These are phyloP conservation scores for Barnettozyma sucrosica DNA, from an alignment of 805 yeast species.

Conservation along the genomic window DNA sequence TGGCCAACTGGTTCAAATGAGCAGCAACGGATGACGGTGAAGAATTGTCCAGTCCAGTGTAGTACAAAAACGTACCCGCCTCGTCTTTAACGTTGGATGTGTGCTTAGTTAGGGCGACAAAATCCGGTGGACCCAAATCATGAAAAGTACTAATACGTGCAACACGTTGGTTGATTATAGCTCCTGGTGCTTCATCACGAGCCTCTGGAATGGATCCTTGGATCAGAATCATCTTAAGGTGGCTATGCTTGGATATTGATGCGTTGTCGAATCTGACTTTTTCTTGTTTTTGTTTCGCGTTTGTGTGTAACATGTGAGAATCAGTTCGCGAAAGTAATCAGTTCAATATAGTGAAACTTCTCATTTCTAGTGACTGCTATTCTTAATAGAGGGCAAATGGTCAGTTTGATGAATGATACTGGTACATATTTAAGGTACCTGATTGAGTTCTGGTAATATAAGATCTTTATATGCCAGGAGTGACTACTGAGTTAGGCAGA, in stretches of 20 bases:
- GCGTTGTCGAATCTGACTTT: neutral
- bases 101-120: slow-evolving; percentile 45
- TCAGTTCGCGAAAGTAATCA: too few species aligned
- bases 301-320: neutral
- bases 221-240: slow-evolving; percentile 25
- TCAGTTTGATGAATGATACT: too few species aligned
- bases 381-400: too few species aligned
- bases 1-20: slow-evolving; percentile 61
- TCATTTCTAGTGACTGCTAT: too few species aligned
- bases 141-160: slow-evolving; percentile 49
- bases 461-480: too few species aligned
- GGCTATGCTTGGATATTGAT: neutral
- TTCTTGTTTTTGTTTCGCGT: neutral
- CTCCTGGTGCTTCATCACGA: slow-evolving; percentile 51
- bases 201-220: slow-evolving; percentile 67
- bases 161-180: slow-evolving; percentile 60
- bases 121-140: slow-evolving; percentile 75
- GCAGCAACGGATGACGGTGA: slow-evolving; percentile 77
- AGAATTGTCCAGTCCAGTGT: slow-evolving; percentile 70
- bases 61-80: slow-evolving; percentile 64
- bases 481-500: neutral
- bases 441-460: too few species aligned
- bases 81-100: slow-evolving; percentile 49
- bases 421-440: too few species aligned
- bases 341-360: too few species aligned